Conservation (phyloP, 2,329 filamentous ascomycete species). For the Neopestalotiopsis sp. region DNA sequence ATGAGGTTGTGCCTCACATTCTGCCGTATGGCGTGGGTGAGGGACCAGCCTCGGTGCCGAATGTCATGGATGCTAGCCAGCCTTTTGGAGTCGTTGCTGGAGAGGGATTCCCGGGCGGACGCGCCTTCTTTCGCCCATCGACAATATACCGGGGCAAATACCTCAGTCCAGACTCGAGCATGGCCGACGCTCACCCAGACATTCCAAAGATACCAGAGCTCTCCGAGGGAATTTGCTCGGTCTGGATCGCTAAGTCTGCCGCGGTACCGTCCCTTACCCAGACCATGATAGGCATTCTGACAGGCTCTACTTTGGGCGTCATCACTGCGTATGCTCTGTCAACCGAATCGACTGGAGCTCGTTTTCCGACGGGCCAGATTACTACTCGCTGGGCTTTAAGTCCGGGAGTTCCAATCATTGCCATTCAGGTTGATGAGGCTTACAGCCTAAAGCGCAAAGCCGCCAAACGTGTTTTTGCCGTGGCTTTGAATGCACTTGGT, state of each 20-base stretch:
- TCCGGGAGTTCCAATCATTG: constrained; percentile 89
- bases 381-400: constrained; percentile 90
- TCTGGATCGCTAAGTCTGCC: constrained; percentile 89
- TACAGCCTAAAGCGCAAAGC: constrained; percentile 75
- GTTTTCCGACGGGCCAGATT: constrained; percentile 75
- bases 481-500: constrained; percentile 90
- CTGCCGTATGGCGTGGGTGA: constrained; percentile 78
- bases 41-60: constrained; percentile 79
- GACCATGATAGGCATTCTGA: constrained; percentile 80
- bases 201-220: constrained; percentile 77
- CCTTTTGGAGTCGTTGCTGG: constrained; percentile 83
- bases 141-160: constrained; percentile 80
- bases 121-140: constrained; percentile 75
- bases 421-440: constrained; percentile 81
- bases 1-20: constrained; percentile 76
- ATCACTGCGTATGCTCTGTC: constrained; percentile 83
- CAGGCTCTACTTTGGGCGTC: constrained; percentile 82
- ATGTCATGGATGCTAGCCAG: constrained; percentile 90
- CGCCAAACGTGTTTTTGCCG: constrained; percentile 81
- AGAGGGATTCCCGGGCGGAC: constrained; percentile 84
- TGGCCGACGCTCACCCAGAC: constrained; percentile 68
- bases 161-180: constrained; percentile 64
- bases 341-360: constrained; percentile 59
- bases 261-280: constrained; percentile 74
- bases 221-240: constrained; percentile 73